phyloP scores from a whole-genome alignment of 164 flowering plant species.

The Stephania yunnanensis region DNA sequence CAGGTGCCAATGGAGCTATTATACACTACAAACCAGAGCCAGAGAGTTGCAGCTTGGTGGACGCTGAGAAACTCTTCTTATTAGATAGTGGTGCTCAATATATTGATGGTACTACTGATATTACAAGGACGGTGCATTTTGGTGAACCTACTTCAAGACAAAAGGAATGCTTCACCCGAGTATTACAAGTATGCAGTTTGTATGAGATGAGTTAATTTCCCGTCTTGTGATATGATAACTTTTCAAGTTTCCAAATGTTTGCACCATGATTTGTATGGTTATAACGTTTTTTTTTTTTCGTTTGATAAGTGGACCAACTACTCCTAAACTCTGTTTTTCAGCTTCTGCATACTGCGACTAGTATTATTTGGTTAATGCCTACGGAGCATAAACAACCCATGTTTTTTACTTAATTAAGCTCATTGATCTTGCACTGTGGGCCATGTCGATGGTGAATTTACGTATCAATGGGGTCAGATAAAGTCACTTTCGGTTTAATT shows the following conservation, averaged over 20 bases:
- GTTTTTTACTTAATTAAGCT: background rate
- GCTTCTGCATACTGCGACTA: background rate
- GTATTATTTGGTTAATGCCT: background rate
- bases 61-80: constrained; percentile 61
- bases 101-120: constrained; percentile 95
- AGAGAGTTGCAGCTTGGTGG: constrained; percentile 63
- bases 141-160: constrained; percentile 74
- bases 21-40: constrained; percentile 94
- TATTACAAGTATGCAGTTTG: constrained; percentile 57
- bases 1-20: constrained; percentile 96
- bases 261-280: background rate
- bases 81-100: constrained; percentile 96
- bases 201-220: background rate
- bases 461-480: background rate
- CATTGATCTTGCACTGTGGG: background rate
- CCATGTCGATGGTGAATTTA: background rate
- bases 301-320: background rate
- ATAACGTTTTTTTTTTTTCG: background rate
- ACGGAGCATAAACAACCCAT: background rate
- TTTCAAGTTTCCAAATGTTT: background rate
- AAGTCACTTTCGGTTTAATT: background rate
- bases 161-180: constrained; percentile 93
- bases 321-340: background rate
- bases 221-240: background rate
- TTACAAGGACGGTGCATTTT: constrained; percentile 95